These are phyloP conservation scores for Dactylis glomerata DNA, from an alignment of 176 grass and related monocot genomes.

Conservation along the genomic window DNA sequence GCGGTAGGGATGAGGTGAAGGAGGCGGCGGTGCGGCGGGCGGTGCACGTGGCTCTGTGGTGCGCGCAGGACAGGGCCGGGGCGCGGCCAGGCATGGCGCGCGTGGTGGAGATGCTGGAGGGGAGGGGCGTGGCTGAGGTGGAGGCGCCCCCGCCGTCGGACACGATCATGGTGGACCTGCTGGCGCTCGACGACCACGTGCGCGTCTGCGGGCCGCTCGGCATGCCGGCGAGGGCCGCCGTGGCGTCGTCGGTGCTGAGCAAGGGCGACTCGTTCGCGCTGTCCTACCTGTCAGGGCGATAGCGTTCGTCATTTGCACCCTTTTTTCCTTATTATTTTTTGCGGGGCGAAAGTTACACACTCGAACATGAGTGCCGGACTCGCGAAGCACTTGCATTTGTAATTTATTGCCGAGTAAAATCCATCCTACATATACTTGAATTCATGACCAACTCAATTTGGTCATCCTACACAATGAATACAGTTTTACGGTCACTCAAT, in stretches of 20 bases:
- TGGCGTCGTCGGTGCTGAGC: constrained; percentile 9
- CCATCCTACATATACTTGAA: no score
- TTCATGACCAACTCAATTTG: no score
- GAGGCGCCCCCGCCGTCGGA: constrained; percentile 46
- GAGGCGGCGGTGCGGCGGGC: constrained; percentile 34
- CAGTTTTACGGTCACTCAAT: no score
- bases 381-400: no score
- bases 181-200: constrained; percentile 19
- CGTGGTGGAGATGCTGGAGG: constrained; percentile 81
- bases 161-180: constrained; percentile 42
- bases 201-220: neutral
- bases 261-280: constrained; percentile 32
- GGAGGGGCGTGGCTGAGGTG: constrained; percentile 11
- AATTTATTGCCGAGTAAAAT: no score
- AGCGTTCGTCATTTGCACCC: neutral
- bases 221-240: neutral
- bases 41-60: constrained; percentile 69
- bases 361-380: no score
- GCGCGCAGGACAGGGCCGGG: constrained; percentile 51
- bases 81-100: constrained; percentile 55
- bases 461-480: no score
- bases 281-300: constrained; percentile 42
- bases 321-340: no score
- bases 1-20: neutral
- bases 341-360: no score